Evolutionary conservation across 2,329 filamentous ascomycete genomes (phyloP).

Genomic region (Scedosporium aurantiacum): DNA sequence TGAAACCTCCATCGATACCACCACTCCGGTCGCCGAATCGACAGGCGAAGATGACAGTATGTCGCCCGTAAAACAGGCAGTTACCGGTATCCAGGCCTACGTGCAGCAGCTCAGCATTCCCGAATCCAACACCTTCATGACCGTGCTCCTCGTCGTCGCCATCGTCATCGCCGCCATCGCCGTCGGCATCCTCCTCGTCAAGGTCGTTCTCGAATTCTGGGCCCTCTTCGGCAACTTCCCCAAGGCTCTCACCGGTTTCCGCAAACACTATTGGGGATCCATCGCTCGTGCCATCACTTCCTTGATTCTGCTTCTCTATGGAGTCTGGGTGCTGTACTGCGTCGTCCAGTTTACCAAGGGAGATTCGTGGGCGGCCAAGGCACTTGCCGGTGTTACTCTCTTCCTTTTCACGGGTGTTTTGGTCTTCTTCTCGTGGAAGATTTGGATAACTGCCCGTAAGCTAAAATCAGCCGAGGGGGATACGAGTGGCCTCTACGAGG

Average conservation of each 20-base stretch:
- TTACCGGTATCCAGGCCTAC: constrained; percentile 70
- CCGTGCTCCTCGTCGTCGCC: constrained; percentile 75
- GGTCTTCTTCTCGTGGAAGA: constrained; percentile 74
- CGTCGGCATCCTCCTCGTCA: constrained; percentile 78
- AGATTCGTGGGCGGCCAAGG: constrained; percentile 87
- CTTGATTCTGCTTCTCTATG: constrained; percentile 83
- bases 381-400: constrained; percentile 72
- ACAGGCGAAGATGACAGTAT: constrained; percentile 13
- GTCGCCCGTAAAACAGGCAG: constrained; percentile 33
- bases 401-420: constrained; percentile 69
- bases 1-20: constrained; percentile 32
- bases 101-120: constrained; percentile 79
- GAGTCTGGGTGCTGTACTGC: constrained; percentile 91
- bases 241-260: constrained; percentile 67
- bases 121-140: constrained; percentile 91
- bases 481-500: constrained; percentile 62
- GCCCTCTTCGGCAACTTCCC: constrained; percentile 83
- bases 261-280: constrained; percentile 91
- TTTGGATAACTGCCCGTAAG: constrained; percentile 63
- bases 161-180: constrained; percentile 77
- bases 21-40: constrained; percentile 17
- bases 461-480: constrained; percentile 70
- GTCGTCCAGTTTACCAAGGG: constrained; percentile 90
- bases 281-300: constrained; percentile 83
- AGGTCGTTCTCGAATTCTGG: constrained; percentile 85